Evolutionary conservation across 2,329 filamentous ascomycete species (phyloP).

Genomic region (Colletotrichum simmondsii): DNA sequence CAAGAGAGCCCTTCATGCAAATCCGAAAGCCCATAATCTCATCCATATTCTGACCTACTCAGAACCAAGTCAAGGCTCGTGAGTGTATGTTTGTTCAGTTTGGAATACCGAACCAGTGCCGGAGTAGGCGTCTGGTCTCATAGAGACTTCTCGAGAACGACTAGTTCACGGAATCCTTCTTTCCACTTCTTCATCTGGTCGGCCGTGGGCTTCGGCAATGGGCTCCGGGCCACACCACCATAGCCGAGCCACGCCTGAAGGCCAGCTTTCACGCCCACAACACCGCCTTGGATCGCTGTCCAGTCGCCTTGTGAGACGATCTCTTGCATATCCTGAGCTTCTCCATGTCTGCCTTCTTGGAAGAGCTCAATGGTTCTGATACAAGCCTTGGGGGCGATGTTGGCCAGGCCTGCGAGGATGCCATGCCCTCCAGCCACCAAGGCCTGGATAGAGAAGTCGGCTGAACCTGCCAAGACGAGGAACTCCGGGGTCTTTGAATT

Average conservation of each 20-base stretch:
- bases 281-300: conserved; percentile 77
- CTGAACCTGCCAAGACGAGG: conserved; percentile 77
- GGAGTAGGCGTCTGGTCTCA: conserved; percentile 35
- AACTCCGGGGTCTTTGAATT: conserved; percentile 60
- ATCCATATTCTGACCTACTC: neutral
- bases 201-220: conserved; percentile 60
- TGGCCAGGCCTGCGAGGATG: conserved; percentile 78
- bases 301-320: conserved; percentile 76
- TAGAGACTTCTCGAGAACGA: conserved; percentile 62
- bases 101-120: neutral
- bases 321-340: conserved; percentile 64
- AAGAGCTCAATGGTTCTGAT: conserved; percentile 71
- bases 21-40: neutral
- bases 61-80: neutral
- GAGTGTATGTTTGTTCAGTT: too few species aligned
- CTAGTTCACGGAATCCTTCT: conserved; percentile 64
- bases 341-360: conserved; percentile 63
- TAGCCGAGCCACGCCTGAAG: conserved; percentile 76
- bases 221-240: conserved; percentile 62
- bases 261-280: conserved; percentile 77
- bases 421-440: conserved; percentile 76
- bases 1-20: neutral
- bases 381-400: conserved; percentile 76
- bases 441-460: conserved; percentile 78
- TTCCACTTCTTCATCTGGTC: conserved; percentile 64